Percentiles rank a stretch among this genome's conserved stretches.
phyloP scores from a whole-genome alignment of 2,329 filamentous ascomycete genomes.

The Gyromitra esculenta region DNA sequence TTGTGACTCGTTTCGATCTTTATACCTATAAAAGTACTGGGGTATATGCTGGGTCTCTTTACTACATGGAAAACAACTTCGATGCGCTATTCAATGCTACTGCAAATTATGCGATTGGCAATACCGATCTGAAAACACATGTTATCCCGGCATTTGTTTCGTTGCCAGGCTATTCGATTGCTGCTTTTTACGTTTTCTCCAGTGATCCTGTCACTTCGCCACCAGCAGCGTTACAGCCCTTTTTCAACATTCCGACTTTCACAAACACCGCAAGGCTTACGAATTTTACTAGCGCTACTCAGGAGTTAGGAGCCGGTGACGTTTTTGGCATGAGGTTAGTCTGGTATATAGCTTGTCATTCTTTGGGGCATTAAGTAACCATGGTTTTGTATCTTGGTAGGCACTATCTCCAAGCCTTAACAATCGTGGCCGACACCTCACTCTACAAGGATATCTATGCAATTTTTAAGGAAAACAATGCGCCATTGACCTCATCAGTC shows the following conservation, averaged over 20 bases:
- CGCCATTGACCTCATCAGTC: conserved; percentile 8
- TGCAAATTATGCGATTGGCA: not conserved
- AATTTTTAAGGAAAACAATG: conserved; percentile 10
- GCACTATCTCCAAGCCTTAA: not conserved
- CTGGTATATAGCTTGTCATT: not conserved
- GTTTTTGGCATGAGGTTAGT: conserved; percentile 6
- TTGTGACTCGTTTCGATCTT: conserved; percentile 56
- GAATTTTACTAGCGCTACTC: conserved; percentile 24
- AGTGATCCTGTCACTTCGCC: conserved; percentile 12
- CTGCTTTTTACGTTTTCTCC: conserved; percentile 23
- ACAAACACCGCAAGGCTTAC: conserved; percentile 7
- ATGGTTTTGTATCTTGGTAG: conserved; percentile 5
- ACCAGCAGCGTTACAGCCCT: conserved; percentile 40
- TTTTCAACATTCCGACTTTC: conserved; percentile 35
- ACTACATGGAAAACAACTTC: conserved; percentile 24
- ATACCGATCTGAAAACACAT: conserved; percentile 19
- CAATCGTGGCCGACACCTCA: not conserved
- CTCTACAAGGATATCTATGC: conserved; percentile 4
- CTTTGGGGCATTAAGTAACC: conserved; percentile 13
- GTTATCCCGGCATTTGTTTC: conserved; percentile 28
- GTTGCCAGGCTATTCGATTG: not conserved
- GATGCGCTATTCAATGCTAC: not conserved
- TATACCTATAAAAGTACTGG: conserved; percentile 54
- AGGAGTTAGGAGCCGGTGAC: conserved; percentile 24
- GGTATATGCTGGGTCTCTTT: not conserved